Percentiles rank a stretch among this genome's conserved stretches.
Conservation (phyloP, 1,139 yeast genomes). For the Kodamaea plutei region DNA sequence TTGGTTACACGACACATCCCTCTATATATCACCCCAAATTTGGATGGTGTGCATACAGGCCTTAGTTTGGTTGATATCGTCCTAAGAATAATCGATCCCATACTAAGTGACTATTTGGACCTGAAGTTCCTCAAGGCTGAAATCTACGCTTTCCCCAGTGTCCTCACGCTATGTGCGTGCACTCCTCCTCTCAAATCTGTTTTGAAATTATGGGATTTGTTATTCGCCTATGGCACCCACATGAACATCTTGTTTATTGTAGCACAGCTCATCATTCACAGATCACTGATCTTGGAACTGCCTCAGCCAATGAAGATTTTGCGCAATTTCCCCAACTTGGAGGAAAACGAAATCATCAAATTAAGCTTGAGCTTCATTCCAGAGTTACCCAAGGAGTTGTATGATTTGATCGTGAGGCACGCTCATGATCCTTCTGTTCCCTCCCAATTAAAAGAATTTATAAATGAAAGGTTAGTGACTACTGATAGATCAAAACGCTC, state of each 20-base stretch:
- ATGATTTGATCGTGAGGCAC: constrained; percentile 68
- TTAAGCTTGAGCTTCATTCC: constrained; percentile 79
- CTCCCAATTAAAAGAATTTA: constrained; percentile 26
- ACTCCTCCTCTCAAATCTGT: constrained; percentile 82
- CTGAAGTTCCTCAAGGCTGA: constrained; percentile 73
- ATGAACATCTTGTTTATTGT: constrained; percentile 81
- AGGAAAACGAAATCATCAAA: constrained; percentile 73
- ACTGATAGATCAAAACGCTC: no score
- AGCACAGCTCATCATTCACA: constrained; percentile 72
- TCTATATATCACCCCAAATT: constrained; percentile 68
- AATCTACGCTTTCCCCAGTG: constrained; percentile 85
- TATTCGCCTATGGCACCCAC: constrained; percentile 89
- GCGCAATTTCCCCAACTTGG: constrained; percentile 68
- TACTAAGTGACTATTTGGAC: constrained; percentile 55
- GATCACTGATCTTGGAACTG: constrained; percentile 56
- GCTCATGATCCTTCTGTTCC: constrained; percentile 56
- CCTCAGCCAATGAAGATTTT: constrained; percentile 71
- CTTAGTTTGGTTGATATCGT: constrained; percentile 65
- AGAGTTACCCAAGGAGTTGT: constrained; percentile 64
- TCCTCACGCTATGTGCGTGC: constrained; percentile 82
- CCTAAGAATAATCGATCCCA: constrained; percentile 68
- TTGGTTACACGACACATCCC: constrained; percentile 65
- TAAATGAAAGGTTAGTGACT: no score
- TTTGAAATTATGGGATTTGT: constrained; percentile 79
- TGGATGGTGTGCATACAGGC: constrained; percentile 84